phyloP scores from a whole-genome alignment of 1,284 basidiomycete genomes.

The Marasmius fiardii region DNA sequence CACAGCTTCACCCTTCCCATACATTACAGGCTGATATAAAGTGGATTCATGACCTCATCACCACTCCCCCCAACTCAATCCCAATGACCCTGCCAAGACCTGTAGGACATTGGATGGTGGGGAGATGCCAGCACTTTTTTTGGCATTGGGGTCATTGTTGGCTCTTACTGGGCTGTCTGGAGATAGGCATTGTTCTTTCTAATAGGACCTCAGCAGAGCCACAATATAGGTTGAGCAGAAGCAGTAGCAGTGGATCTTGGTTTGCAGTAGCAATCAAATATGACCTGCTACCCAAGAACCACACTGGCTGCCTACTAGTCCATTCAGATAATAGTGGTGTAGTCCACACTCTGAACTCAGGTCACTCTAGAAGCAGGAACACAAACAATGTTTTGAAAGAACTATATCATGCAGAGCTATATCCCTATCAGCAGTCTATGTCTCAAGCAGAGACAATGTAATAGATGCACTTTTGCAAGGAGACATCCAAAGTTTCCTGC shows the following conservation, averaged over 20 bases:
- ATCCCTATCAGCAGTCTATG: conserved; percentile 16
- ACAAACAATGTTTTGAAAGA: conserved; percentile 28
- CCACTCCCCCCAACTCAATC: conserved; percentile 18
- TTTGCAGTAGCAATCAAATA: conserved; percentile 19
- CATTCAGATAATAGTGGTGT: conserved; percentile 29
- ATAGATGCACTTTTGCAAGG: conserved; percentile 31
- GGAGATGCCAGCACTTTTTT: conserved; percentile 36
- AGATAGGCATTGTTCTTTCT: conserved; percentile 24
- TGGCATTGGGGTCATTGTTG: conserved; percentile 33
- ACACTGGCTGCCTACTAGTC: conserved; percentile 11
- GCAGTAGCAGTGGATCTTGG: conserved; percentile 32
- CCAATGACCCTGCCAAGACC: conserved; percentile 17
- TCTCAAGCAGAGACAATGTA: conserved; percentile 26
- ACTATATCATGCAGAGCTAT: conserved; percentile 20
- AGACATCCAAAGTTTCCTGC: conserved; percentile 25
- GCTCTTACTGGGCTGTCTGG: conserved; percentile 29
- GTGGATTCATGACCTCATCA: conserved; percentile 20
- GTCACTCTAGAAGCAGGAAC: conserved; percentile 23
- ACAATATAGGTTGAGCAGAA: conserved; percentile 36
- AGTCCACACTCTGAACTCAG: conserved; percentile 25
- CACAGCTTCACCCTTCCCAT: conserved; percentile 9
- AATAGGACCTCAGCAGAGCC: conserved; percentile 24
- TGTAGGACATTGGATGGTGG: conserved; percentile 30
- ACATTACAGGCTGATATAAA: conserved; percentile 18
- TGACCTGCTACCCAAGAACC: conserved; percentile 5